Conservation (phyloP, 1,139 yeast species). For the Candida frijolesensis region DNA sequence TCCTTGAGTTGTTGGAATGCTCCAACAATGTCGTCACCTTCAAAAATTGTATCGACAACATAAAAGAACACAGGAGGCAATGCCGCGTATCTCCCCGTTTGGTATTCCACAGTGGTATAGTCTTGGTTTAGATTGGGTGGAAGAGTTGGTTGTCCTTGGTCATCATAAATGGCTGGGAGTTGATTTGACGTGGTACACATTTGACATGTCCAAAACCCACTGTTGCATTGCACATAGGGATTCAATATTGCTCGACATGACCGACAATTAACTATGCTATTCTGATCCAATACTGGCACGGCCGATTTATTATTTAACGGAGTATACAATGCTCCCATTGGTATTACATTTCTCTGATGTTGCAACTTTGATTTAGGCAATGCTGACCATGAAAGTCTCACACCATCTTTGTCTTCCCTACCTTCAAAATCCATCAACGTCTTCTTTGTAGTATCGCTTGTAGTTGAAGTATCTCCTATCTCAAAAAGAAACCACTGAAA, state of each 20-base stretch:
- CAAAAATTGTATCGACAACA: slow-evolving; percentile 70
- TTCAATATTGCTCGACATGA: slow-evolving; percentile 62
- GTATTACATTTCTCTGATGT: slow-evolving; percentile 59
- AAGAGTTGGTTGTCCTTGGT: slow-evolving; percentile 18
- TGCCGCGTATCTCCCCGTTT: slow-evolving; percentile 44
- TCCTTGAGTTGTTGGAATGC: slow-evolving; percentile 55
- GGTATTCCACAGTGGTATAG: slow-evolving; percentile 62
- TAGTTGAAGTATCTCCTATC: too few species aligned
- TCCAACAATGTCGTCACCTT: slow-evolving; percentile 39
- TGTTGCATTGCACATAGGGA: slow-evolving; percentile 49
- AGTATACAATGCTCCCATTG: slow-evolving; percentile 65
- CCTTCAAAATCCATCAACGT: slow-evolving; percentile 58
- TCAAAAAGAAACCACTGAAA: too few species aligned
- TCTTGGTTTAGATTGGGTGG: slow-evolving; percentile 42
- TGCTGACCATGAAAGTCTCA: slow-evolving; percentile 88
- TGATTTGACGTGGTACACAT: slow-evolving; percentile 60
- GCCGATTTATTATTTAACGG: slow-evolving; percentile 60
- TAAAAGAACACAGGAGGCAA: slow-evolving; percentile 58
- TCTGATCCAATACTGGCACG: slow-evolving; percentile 35
- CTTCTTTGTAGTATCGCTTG: too few species aligned
- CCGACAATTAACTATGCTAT: slow-evolving; percentile 46
- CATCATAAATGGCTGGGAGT: slow-evolving; percentile 23
- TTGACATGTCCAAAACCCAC: slow-evolving; percentile 64
- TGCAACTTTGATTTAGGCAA: slow-evolving; percentile 66
- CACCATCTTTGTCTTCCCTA: slow-evolving; percentile 86